Base-by-base conservation (phyloP, 169 alveolate genomes). In the Plasmodium inui region DNA sequence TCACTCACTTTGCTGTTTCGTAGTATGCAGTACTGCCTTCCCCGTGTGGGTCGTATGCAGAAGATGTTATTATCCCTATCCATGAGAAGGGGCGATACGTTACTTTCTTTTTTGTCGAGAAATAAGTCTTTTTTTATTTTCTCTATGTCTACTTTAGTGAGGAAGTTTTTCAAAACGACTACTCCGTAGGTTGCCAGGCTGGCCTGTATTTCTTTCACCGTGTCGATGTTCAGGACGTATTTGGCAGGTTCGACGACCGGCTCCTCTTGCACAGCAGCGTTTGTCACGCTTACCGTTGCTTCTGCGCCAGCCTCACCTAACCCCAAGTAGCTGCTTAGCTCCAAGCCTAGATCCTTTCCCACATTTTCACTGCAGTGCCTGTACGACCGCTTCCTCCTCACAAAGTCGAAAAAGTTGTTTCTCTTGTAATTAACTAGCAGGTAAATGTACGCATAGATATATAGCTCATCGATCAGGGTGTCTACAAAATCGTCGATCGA, bases 311-410 rank as follows among this genome's bases (percentile, higher is more conserved):
- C 39, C 4, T 0, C 10, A 6, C 19, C 28, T 22, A 86, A 26
- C 41, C 93, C 85, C 19, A 86, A 55, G 82, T 86, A 86, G 67
- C 82, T 86, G 32, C 61, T 32, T 9, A 86, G 19, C 80, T 86
- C 93, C 37, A 86, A 39, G 7, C 93, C 93, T 2, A 86, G 61
- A 26, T 86, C 93, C 71, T 86, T 86, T 17, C 88, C 85, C 12
- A 28, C 61, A 55, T 86, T 76, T n/a, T 86, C 93, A 79, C 93
- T 86, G 82, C 93, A 86, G 82, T 86, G 93, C 30, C 93, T 86
- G 67, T 86, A 86, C 19, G 88, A 34, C 19, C 93, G 37, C 80
- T 41, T 74, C 19, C 44, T 74, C 80, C 80, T 86, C 67, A 86
- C 70, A 86, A 86, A 86, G 61, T 86, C 88, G 71, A 86, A 86